Conservation (phyloP, 441 rosid genomes). For the Erodium trifolium region DNA sequence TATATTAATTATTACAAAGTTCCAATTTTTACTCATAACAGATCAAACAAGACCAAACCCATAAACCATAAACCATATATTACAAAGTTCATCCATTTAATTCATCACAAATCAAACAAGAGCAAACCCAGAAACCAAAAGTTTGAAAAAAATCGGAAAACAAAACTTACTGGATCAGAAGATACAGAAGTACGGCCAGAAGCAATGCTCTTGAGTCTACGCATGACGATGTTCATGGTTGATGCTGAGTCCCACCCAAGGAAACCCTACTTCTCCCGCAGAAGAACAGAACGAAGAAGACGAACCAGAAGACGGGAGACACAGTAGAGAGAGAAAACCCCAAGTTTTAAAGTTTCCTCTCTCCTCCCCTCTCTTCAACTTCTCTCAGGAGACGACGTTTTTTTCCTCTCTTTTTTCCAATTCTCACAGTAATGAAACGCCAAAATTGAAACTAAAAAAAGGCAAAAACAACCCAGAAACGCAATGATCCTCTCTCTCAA, state of each 20-base stretch:
- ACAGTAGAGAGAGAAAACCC: constrained; percentile 9
- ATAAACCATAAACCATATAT: not conserved
- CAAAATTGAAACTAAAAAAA: not conserved
- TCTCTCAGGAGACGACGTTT: constrained; percentile 1
- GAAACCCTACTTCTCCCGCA: constrained; percentile 17
- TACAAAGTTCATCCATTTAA: not conserved
- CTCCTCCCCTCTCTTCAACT: constrained; percentile 8
- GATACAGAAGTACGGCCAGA: constrained; percentile 72
- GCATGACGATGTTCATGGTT: constrained; percentile 73
- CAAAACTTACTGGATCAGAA: constrained; percentile 61
- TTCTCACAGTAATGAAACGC: not conserved
- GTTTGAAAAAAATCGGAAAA: not conserved
- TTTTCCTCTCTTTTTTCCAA: not conserved
- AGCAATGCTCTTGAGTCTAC: constrained; percentile 66
- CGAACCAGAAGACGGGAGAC: constrained; percentile 9
- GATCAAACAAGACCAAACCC: not conserved
- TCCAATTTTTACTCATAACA: not conserved
- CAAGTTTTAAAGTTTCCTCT: constrained; percentile 3
- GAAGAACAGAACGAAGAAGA: constrained; percentile 3
- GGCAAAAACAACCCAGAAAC: not conserved
- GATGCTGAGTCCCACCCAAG: constrained; percentile 4
- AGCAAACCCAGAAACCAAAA: not conserved
- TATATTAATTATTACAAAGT: not conserved
- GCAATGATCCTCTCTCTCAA: no score
- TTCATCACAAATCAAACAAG: not conserved